Evolutionary conservation across 2,329 filamentous ascomycete genomes (phyloP), one percentile per base, ranked within the genome.

Genomic region (Xylaria sp.): DNA sequence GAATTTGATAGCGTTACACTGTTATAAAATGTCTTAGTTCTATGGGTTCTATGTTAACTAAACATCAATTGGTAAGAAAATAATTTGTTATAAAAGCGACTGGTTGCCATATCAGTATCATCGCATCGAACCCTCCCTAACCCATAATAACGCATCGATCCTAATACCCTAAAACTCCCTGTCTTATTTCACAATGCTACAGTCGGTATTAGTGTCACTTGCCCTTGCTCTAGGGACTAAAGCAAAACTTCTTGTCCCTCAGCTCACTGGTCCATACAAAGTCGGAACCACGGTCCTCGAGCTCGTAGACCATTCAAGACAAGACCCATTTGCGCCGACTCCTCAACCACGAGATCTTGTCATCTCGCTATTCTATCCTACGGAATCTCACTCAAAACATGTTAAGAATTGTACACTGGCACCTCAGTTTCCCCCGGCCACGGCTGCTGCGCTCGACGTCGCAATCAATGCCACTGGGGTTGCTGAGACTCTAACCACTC

Each of bases 351-450:
- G 69, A 57, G 67, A 71, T 40, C 65, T 75, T 18, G 66, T 77
- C 37, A 61, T 77, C 50, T 73, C 75, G 21, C 63, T 77, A 27
- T 72, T 76, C 63, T 77, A 76, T 57, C 77, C 77, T 9, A 74
- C 75, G 1, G 50, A 63, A 1, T 6, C 23, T 16, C 27, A 51
- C 6, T 55, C 69, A 5, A 44, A 25, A 21, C 18, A 29, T 1
- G 16, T 9, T 6, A 55, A 35, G 18, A 70, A 70, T n/a, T 72
- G 61, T 54, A 68, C 60, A 2, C 48, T 71, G 1, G 69, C 63
- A n/a, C 65, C 60, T n/a, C 68, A 69, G 40, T 72, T 72, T 16
- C 66, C 70, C 2, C 29, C 35, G 1, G 44, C 35, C 1, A 70
- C 71, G n/a, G 42, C 59, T 3, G 37, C 68, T 5, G 21, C 53